Base-by-base conservation (phyloP, 768 basidiomycete species). In the Exidia glandulosa region DNA sequence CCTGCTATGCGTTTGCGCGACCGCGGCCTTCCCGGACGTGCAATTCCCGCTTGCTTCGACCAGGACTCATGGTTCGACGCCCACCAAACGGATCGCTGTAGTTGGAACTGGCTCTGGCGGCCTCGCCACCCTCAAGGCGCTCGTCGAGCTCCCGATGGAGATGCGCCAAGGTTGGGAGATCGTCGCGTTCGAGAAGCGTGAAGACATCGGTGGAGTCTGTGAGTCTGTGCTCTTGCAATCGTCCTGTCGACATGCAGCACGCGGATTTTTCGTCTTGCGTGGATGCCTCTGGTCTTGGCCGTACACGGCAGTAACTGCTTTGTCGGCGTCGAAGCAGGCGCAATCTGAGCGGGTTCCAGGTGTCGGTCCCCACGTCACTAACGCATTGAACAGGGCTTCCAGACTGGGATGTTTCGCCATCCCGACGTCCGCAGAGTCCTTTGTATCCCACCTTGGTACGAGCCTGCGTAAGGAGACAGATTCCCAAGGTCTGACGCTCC, bases 31-130 rank as follows among this genome's bases (percentile, higher is more conserved):
- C 19, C 41, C 41, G 2, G 16, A 19, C 16, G 41, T 23, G 9
- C 41, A 45, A 19, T 14, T 45, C 10, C 41, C 16, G 19, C 23
- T 45, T 23, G 19, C 12, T 19, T 37, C 36, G 36, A 10, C 36
- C 36, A 37, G 36, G n/a, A n/a, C n/a, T 37, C 41, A 45, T 45
- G 41, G 9, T 19, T 45, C 7, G 10, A 23, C 41, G 9, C 6
- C 41, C 19, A 59, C 66, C 1, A 83, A 81, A 69, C 76, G 76
- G 3, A 78, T 85, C 58, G 82, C 78, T 6, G 76, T 85, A 54
- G 73, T 85, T 19, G 84, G 84, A 9, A 79, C 76, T 4, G 82
- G 82, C 1, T 82, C 78, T 63, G 81, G 77, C 4, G 82, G 82
- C 1, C 68, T 85, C 29, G 79, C 78, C 1, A 73, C 76, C 67